Evolutionary conservation across 1,284 basidiomycete genomes (phyloP), one percentile per base, ranked within the genome.

Genomic region (Mycena sp.): DNA sequence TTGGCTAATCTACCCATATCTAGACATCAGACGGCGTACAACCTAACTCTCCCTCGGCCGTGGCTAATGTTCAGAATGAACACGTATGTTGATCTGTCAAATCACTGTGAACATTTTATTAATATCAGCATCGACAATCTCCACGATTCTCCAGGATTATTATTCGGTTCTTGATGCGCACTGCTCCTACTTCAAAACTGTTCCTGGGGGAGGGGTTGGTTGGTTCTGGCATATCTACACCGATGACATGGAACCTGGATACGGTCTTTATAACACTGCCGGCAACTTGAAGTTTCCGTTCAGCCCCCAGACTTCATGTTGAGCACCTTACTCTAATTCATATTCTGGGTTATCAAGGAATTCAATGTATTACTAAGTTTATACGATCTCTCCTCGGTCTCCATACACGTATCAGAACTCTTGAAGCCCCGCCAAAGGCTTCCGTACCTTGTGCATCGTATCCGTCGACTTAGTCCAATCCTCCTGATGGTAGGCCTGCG

Each of bases 221-320:
- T 93, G 91, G 91, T 93, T 93, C 71, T 87, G 87, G 48, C 91
- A 92, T 71, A 87, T 92, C 50, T 92, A 90, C 71, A 85, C 85
- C 3, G 89, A 92, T 70, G 61, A 68, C 11, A 63, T 64, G 62
- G 67, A 68, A 41, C 64, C 67, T 1, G 67, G 67, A 16, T 68
- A 68, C 23, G 67, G 67, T 3, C 40, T 68, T 7, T 66, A 53
- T 41, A 30, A 52, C n/a, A 59, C 40, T 6, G 58, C 32, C 9
- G 65, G 65, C 14, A 64, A 59, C 14, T 30, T 67, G 19, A 67
- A 67, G 52, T 67, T 67, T 43, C 62, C 65, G 1, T 67, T 67
- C 41, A 55, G 40, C 46, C 65, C 65, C 25, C 58, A 58, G 48
- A 67, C 65, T 11, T 64, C 62, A 14, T 67, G 65, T 49, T 67